A percentile compares a stretch with the other conserved stretches of the same genome.
phyloP scores from a whole-genome alignment of 2,329 filamentous ascomycete species.

The Beauveria rudraprayagi region DNA sequence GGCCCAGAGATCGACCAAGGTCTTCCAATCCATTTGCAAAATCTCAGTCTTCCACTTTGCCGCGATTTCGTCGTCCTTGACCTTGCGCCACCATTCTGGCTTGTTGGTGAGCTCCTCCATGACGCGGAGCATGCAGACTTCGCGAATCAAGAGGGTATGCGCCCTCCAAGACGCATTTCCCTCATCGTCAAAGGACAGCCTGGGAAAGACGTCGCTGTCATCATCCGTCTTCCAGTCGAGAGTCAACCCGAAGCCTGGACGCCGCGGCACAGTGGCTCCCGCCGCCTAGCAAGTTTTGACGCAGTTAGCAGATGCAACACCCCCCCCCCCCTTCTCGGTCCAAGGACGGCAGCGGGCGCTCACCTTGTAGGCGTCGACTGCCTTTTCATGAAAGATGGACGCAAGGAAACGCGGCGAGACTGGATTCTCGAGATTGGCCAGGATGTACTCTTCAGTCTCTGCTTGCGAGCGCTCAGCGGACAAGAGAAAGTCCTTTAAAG shows the following conservation, averaged over 20 bases:
- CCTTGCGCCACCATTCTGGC: slow-evolving; percentile 27
- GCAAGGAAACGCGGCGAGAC: background rate
- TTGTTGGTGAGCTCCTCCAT: slow-evolving; percentile 28
- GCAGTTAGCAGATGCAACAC: background rate
- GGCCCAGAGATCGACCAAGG: slow-evolving; percentile 14
- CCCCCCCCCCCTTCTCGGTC: too few relatives aligned
- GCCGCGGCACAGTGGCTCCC: background rate
- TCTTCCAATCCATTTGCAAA: slow-evolving; percentile 23
- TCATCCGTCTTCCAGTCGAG: background rate
- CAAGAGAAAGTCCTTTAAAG: background rate
- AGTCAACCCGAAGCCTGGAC: background rate
- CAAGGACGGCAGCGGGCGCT: background rate
- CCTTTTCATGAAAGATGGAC: background rate
- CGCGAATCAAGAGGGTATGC: slow-evolving; percentile 21
- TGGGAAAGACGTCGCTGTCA: background rate
- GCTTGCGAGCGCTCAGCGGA: background rate
- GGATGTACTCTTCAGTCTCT: background rate
- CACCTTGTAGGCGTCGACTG: background rate
- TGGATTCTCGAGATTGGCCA: background rate
- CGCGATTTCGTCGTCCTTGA: slow-evolving; percentile 19
- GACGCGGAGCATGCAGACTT: slow-evolving; percentile 26
- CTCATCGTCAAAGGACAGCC: slow-evolving; percentile 11
- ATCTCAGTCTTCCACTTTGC: slow-evolving; percentile 23
- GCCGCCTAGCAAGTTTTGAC: background rate
- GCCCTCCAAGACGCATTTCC: slow-evolving; percentile 18